These are phyloP conservation scores for Flaveria linearis DNA, from an alignment of 129 eudicot genomes.

Conservation along the genomic window DNA sequence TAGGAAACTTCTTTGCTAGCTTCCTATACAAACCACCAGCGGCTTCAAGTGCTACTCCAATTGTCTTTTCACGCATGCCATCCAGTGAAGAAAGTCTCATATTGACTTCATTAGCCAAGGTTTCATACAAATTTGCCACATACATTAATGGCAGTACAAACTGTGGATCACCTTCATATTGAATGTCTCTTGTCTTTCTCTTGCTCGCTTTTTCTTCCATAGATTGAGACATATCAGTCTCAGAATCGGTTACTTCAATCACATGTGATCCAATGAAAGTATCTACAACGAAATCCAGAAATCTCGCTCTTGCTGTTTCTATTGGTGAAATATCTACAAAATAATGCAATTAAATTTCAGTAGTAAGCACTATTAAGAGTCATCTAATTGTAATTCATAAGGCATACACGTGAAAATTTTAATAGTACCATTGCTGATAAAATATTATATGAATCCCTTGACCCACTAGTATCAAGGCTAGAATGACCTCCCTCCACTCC, in stretches of 20 bases:
- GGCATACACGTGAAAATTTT: not conserved
- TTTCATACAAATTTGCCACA: slow-evolving; percentile 93
- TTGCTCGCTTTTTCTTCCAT: slow-evolving; percentile 67
- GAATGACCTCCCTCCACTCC: slow-evolving; percentile 86
- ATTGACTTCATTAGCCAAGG: slow-evolving; percentile 78
- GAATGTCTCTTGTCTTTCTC: slow-evolving; percentile 67
- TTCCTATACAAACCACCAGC: slow-evolving; percentile 97
- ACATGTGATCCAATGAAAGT: slow-evolving; percentile 75
- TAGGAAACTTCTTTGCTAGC: slow-evolving; percentile 79
- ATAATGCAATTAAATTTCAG: slow-evolving; percentile 8
- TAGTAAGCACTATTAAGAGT: not conserved
- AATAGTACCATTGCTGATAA: slow-evolving; percentile 61
- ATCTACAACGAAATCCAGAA: slow-evolving; percentile 80
- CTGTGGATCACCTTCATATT: slow-evolving; percentile 86
- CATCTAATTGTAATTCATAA: not conserved
- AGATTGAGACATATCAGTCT: slow-evolving; percentile 49
- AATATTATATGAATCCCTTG: slow-evolving; percentile 50
- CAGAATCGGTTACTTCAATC: slow-evolving; percentile 55
- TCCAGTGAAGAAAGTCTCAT: slow-evolving; percentile 66
- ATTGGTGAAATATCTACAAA: slow-evolving; percentile 72
- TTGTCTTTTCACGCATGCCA: slow-evolving; percentile 80
- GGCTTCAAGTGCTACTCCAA: slow-evolving; percentile 97
- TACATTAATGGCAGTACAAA: slow-evolving; percentile 94
- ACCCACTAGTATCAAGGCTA: slow-evolving; percentile 70
- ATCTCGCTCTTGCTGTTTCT: slow-evolving; percentile 84